Base-by-base conservation (phyloP, 2,329 filamentous ascomycete genomes). In the Talaromyces marneffei region DNA sequence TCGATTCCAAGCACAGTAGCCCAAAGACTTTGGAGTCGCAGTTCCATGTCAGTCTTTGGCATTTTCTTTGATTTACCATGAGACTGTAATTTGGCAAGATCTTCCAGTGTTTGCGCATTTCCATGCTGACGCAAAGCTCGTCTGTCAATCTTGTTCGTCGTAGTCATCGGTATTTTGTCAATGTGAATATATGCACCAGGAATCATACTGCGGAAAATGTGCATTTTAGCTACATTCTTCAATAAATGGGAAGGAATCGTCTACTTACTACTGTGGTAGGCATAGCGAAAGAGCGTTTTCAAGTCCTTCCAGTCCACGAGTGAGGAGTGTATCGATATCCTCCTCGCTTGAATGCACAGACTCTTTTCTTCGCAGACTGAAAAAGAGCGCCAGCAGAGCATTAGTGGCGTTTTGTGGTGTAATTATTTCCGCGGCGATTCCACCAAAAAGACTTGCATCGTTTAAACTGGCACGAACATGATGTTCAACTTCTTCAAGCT, bases 401-500 rank as follows among this genome's bases (percentile, higher is more conserved):
- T 23, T 60, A 27, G 40, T 37, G 27, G 35, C 33, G 8, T 60
- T 37, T 3, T 10, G 18, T 33, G 50, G 48, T n/a, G 37, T 55
- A 23, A 60, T 55, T 35, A 60, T 29, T 55, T 60, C 58, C 10
- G 50, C 58, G 7, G 42, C 52, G 10, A 60, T 54, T 29, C 50
- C 50, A 37, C 44, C 29, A 10, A 50, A 18, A 29, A 46, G 14
- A 29, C 29, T 35, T 20, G 31, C 12, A 16, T 60, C 58, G 2
- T 48, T 29, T 10, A 61, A 48, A 37, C 20, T 57, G 14, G 40
- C 29, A 23, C 57, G 50, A 37, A 60, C 50, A 25, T 60, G 58
- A 39, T 66, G 60, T 61, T 74, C 72, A 23, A 75, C 64, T 57
- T 74, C 71, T 4, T 63, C 69, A 3, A 74, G 62, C 57, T 75